These are phyloP conservation scores for Ustilago sp. DNA, from an alignment of 1,284 basidiomycete species.

Conservation along the genomic window DNA sequence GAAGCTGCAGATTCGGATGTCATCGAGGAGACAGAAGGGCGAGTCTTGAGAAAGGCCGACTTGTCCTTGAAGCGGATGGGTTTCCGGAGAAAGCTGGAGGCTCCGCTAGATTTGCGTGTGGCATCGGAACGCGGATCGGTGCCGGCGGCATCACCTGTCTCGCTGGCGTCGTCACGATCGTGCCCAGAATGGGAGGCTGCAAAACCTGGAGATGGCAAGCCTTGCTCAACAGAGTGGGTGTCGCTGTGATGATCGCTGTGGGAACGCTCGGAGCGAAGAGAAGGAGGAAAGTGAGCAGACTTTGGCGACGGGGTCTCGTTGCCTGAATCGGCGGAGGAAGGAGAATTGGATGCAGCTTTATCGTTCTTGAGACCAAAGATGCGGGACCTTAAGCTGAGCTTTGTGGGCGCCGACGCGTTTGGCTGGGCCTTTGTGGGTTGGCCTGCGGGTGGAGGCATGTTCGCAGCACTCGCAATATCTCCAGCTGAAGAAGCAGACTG, in stretches of 20 bases:
- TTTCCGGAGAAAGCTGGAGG: conserved; percentile 42
- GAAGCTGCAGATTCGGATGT: conserved; percentile 29
- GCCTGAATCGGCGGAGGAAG: conserved; percentile 24
- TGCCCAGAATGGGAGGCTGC: conserved; percentile 11
- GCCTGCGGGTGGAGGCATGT: background rate
- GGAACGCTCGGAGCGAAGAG: conserved; percentile 32
- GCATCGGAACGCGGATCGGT: conserved; percentile 7
- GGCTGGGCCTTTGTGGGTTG: conserved; percentile 5
- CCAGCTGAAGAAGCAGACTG: conserved; percentile 1
- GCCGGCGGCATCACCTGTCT: conserved; percentile 4
- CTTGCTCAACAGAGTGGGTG: conserved; percentile 7
- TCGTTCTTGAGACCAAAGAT: conserved; percentile 42
- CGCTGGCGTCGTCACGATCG: conserved; percentile 16
- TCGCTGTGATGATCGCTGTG: conserved; percentile 27
- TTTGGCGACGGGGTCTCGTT: conserved; percentile 32
- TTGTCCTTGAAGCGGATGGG: conserved; percentile 51
- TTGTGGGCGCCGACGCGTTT: conserved; percentile 16
- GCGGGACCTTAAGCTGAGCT: conserved; percentile 39
- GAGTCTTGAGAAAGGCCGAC: conserved; percentile 29
- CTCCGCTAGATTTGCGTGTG: conserved; percentile 26
- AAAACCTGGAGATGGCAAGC: conserved; percentile 10
- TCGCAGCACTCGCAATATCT: background rate
- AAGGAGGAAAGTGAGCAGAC: conserved; percentile 28
- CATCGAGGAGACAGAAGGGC: conserved; percentile 28
- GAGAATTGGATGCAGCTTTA: conserved; percentile 20